phyloP scores from a whole-genome alignment of 164 flowering plant species.

The Kingdonia uniflora region DNA sequence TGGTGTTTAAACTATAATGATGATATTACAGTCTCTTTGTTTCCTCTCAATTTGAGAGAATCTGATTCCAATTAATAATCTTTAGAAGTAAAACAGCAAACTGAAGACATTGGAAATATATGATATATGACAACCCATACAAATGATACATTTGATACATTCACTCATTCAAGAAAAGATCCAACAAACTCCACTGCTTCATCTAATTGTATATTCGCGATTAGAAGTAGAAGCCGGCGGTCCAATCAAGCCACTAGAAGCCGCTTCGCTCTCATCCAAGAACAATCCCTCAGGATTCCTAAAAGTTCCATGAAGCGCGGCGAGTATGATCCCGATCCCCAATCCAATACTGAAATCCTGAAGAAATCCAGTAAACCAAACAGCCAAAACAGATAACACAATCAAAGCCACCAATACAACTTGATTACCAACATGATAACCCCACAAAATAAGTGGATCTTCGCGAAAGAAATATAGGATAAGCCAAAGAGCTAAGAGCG shows the following conservation, averaged over 20 bases:
- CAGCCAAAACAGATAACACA: conserved; percentile 2
- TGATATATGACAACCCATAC: too few relatives aligned
- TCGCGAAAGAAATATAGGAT: conserved; percentile 30
- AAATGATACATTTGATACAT: too few relatives aligned
- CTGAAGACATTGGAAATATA: too few relatives aligned
- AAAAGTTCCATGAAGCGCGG: conserved; percentile 19
- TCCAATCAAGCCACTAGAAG: conserved; percentile 15
- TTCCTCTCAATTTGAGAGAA: conserved; percentile 1
- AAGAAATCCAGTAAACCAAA: conserved; percentile 18
- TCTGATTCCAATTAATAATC: too few relatives aligned
- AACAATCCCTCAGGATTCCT: conserved; percentile 26
- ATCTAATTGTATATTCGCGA: too few relatives aligned
- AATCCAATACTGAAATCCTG: conserved; percentile 14
- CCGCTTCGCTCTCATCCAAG: conserved; percentile 24
- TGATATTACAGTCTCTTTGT: too few relatives aligned
- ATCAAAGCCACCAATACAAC: conserved; percentile 16
- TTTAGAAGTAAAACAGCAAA: too few relatives aligned
- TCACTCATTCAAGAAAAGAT: too few relatives aligned
- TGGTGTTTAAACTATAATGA: too few relatives aligned
- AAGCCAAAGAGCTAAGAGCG: conserved; percentile 22
- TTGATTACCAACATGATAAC: conserved; percentile 20
- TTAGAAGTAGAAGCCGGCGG: not conserved
- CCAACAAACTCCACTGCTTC: too few relatives aligned
- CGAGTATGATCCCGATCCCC: conserved; percentile 16
- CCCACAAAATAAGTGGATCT: conserved; percentile 29